Evolutionary conservation across 805 yeast genomes (phyloP).

Genomic region (Barnettozyma salicaria): DNA sequence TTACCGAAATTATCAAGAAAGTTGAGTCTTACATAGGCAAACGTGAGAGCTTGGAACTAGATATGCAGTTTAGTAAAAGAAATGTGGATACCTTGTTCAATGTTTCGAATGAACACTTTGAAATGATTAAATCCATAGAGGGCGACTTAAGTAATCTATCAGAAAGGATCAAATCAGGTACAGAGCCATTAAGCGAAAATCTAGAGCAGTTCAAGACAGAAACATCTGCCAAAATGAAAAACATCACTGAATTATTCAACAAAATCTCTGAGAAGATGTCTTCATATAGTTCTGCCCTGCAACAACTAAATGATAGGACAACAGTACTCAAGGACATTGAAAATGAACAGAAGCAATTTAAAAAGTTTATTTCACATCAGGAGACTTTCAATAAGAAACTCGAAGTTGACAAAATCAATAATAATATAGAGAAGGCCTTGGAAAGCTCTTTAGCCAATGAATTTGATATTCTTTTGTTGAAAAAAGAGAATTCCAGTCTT

Average conservation of each 20-base stretch:
- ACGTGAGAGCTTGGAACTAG: neutral
- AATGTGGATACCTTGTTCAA: slow-evolving; percentile 1
- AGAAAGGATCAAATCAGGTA: too few species aligned
- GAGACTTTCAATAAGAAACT: neutral
- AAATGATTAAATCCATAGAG: neutral
- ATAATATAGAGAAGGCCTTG: neutral
- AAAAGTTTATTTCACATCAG: neutral
- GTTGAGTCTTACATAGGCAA: neutral
- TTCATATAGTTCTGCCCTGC: too few species aligned
- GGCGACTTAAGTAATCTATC: too few species aligned
- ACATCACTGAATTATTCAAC: neutral
- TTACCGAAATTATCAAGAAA: neutral
- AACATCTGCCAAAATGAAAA: neutral
- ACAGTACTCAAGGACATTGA: neutral
- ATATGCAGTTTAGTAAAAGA: neutral
- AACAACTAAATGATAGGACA: too few species aligned
- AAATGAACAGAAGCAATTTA: neutral
- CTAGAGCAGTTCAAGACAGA: too few species aligned
- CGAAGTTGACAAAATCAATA: neutral
- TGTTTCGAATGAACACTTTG: slow-evolving; percentile 2
- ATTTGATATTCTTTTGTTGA: slow-evolving; percentile 2
- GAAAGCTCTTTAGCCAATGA: slow-evolving; percentile 4
- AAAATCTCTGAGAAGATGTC: too few species aligned
- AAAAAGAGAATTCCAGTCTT: slow-evolving; percentile 1
- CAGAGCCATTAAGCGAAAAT: too few species aligned